phyloP scores from a whole-genome alignment of 2,329 filamentous ascomycete genomes.

The Aureobasidium sp. region DNA sequence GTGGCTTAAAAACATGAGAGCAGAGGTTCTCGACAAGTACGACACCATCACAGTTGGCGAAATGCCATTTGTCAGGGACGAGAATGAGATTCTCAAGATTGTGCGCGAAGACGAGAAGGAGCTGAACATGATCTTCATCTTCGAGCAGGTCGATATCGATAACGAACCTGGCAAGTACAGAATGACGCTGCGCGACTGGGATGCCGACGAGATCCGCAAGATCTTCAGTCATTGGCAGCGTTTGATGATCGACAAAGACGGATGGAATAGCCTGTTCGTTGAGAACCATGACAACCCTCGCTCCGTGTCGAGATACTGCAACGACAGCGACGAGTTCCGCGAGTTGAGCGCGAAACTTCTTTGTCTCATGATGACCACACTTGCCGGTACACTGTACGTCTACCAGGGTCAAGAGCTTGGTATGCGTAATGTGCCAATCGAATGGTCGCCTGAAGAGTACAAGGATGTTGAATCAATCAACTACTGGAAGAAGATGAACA shows the following conservation, averaged over 20 bases:
- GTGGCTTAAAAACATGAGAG: slow-evolving; percentile 48
- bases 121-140: slow-evolving; percentile 45
- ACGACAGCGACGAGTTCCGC: slow-evolving; percentile 40
- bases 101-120: slow-evolving; percentile 36
- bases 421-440: slow-evolving; percentile 42
- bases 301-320: slow-evolving; percentile 42
- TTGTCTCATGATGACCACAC: slow-evolving; percentile 30
- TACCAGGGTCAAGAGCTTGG: slow-evolving; percentile 48
- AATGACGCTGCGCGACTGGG: slow-evolving; percentile 36
- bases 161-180: slow-evolving; percentile 28
- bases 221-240: slow-evolving; percentile 41
- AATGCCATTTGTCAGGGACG: slow-evolving; percentile 49
- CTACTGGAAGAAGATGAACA: slow-evolving; percentile 45
- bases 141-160: slow-evolving; percentile 39
- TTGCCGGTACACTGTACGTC: slow-evolving; percentile 45
- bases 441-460: slow-evolving; percentile 41
- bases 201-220: slow-evolving; percentile 35
- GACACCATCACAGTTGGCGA: slow-evolving; percentile 55
- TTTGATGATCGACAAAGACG: slow-evolving; percentile 42
- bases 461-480: slow-evolving; percentile 51
- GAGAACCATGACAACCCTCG: slow-evolving; percentile 44
- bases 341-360: slow-evolving; percentile 43
- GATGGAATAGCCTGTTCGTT: slow-evolving; percentile 47
- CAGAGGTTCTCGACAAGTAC: slow-evolving; percentile 47
- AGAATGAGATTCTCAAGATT: slow-evolving; percentile 36